Percentiles rank a stretch among this genome's conserved stretches.
Evolutionary conservation across 2,329 filamentous ascomycete genomes (phyloP).

Genomic region (Cercospora sojina): DNA sequence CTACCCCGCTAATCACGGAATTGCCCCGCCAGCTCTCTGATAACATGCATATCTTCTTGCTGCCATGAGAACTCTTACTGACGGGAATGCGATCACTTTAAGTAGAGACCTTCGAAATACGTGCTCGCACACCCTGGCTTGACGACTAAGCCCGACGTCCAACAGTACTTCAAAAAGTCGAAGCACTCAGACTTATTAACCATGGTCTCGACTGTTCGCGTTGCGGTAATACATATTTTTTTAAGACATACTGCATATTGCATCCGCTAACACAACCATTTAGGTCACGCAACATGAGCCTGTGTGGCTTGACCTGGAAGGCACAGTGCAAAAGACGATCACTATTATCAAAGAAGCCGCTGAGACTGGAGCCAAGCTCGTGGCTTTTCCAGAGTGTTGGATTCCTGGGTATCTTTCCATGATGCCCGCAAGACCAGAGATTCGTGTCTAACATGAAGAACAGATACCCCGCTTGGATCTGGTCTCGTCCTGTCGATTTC

Average conservation of each 20-base stretch:
- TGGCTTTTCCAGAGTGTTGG: constrained; percentile 52
- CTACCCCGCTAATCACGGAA: constrained; percentile 11
- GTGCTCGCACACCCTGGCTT: not conserved
- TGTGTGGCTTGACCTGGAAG: constrained; percentile 59
- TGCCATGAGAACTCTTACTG: not conserved
- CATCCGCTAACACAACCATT: constrained; percentile 37
- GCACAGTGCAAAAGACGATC: constrained; percentile 57
- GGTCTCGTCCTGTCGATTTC: constrained; percentile 47
- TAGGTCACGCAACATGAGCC: constrained; percentile 59
- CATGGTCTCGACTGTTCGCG: constrained; percentile 26
- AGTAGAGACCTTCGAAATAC: not conserved
- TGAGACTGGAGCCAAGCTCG: constrained; percentile 53
- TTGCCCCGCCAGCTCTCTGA: not conserved
- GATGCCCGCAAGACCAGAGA: not conserved
- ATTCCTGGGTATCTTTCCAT: constrained; percentile 40
- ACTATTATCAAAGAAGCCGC: constrained; percentile 58
- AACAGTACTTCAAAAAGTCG: not conserved
- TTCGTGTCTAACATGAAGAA: not conserved
- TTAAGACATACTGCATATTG: no score
- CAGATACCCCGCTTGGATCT: constrained; percentile 41
- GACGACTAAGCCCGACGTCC: not conserved
- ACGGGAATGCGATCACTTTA: not conserved
- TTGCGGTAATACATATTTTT: constrained; percentile 20
- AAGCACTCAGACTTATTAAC: not conserved
- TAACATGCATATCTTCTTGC: not conserved